These are phyloP conservation scores for Quercus agrifolia DNA, from an alignment of 306 rosid species.

Conservation along the genomic window DNA sequence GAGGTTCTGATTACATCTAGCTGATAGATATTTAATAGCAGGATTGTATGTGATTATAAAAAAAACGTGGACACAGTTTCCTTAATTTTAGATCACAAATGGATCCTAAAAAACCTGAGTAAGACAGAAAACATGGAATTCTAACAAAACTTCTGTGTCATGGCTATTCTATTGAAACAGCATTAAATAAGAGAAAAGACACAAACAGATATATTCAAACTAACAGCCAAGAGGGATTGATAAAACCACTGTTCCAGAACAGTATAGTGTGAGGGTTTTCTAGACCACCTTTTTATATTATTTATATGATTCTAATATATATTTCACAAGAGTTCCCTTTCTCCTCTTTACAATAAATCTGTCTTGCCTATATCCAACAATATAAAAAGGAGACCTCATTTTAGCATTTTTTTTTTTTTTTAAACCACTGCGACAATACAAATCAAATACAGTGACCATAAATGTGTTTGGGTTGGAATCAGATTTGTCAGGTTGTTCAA, in stretches of 20 bases:
- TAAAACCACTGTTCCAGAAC: not conserved
- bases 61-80: not conserved
- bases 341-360: too few species aligned
- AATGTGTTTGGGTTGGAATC: not conserved
- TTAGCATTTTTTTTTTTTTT: too few species aligned
- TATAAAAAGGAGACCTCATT: too few species aligned
- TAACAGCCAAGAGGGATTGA: not conserved
- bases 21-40: conserved; percentile 3
- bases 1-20: not conserved
- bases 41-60: conserved; percentile 20
- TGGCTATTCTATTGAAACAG: not conserved
- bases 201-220: not conserved
- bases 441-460: not conserved
- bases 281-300: not conserved
- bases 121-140: not conserved
- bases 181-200: not conserved
- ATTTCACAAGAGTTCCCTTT: too few species aligned
- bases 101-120: not conserved
- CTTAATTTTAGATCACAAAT: not conserved
- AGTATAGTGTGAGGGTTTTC: not conserved
- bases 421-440: too few species aligned
- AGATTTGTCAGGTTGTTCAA: not conserved
- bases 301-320: too few species aligned
- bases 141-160: not conserved
- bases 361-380: too few species aligned